A percentile compares a stretch with the other conserved stretches of the same genome.
Conservation (phyloP, 371 early-diverging fungal genomes). For the Saksenaea oblongispora region DNA sequence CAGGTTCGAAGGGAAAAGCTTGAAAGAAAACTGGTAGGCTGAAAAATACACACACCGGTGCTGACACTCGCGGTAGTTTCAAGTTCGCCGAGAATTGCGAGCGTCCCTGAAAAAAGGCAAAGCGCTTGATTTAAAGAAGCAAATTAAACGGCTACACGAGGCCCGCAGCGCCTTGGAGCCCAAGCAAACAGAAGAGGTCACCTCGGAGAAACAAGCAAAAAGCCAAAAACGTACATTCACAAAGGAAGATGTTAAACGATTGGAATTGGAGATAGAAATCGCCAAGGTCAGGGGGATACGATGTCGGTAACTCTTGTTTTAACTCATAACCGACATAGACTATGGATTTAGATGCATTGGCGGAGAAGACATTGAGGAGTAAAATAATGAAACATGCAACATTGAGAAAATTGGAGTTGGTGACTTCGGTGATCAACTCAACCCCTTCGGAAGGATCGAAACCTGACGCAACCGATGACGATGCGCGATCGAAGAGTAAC, state of each 20-base stretch:
- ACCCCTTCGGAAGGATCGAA: not conserved
- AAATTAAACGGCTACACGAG: slow-evolving; percentile 31
- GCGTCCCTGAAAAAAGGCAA: slow-evolving; percentile 38
- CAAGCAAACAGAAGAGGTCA: not conserved
- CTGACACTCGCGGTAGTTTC: slow-evolving; percentile 25
- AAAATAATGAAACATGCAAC: slow-evolving; percentile 28
- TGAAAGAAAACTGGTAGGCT: not conserved
- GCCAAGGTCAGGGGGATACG: slow-evolving; percentile 24
- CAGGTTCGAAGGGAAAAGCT: not conserved
- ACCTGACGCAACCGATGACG: slow-evolving; percentile 8
- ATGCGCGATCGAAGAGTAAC: slow-evolving; percentile 13
- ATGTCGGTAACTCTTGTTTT: not conserved
- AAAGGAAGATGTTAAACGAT: slow-evolving; percentile 21
- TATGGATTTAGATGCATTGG: slow-evolving; percentile 39
- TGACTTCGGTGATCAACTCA: slow-evolving; percentile 11
- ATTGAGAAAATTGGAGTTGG: slow-evolving; percentile 23
- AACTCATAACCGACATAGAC: slow-evolving; percentile 10
- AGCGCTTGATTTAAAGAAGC: slow-evolving; percentile 32
- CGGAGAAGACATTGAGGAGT: slow-evolving; percentile 29
- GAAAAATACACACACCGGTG: not conserved
- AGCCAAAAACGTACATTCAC: slow-evolving; percentile 16
- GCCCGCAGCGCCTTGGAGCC: slow-evolving; percentile 21
- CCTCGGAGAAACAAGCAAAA: not conserved
- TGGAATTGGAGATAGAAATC: slow-evolving; percentile 36
- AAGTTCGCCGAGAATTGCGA: slow-evolving; percentile 35